These are phyloP conservation scores for Rhizophagus clarus DNA, from an alignment of 192 early-diverging fungal species.

Conservation along the genomic window DNA sequence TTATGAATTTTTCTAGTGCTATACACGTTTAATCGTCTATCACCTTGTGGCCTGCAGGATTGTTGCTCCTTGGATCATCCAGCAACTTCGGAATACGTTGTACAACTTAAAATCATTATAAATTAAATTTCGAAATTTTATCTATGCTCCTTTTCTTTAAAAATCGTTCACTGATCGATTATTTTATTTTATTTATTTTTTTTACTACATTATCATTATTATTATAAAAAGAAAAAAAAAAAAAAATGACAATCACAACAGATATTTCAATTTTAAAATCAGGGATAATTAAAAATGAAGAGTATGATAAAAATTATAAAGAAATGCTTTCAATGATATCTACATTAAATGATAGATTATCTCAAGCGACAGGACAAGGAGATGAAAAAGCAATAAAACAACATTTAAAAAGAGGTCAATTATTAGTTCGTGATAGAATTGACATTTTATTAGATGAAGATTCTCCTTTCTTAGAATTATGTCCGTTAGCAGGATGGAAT, in stretches of 20 bases:
- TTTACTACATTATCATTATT: too few relatives aligned
- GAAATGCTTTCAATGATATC: conserved; percentile 56
- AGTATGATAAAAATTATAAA: conserved; percentile 45
- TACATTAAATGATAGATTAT: conserved; percentile 53
- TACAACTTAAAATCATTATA: too few relatives aligned
- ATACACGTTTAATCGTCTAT: too few relatives aligned
- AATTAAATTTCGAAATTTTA: too few relatives aligned
- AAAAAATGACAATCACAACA: background rate
- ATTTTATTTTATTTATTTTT: too few relatives aligned
- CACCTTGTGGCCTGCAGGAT: too few relatives aligned
- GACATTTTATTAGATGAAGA: conserved; percentile 64
- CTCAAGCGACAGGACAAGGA: conserved; percentile 55
- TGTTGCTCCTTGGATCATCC: too few relatives aligned
- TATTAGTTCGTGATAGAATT: conserved; percentile 62
- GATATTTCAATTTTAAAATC: conserved; percentile 18
- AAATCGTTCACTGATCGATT: too few relatives aligned
- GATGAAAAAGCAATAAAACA: conserved; percentile 44
- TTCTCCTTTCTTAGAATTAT: conserved; percentile 65
- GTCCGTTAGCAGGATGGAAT: conserved; percentile 61
- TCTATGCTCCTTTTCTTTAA: too few relatives aligned
- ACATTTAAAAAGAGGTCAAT: conserved; percentile 62
- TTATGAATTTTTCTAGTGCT: too few relatives aligned
- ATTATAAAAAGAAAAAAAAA: too few relatives aligned
- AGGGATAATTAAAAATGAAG: background rate
- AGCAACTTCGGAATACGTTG: too few relatives aligned